These are phyloP conservation scores for Penicillium argentinense DNA, from an alignment of 495 filamentous ascomycete genomes.

Conservation along the genomic window DNA sequence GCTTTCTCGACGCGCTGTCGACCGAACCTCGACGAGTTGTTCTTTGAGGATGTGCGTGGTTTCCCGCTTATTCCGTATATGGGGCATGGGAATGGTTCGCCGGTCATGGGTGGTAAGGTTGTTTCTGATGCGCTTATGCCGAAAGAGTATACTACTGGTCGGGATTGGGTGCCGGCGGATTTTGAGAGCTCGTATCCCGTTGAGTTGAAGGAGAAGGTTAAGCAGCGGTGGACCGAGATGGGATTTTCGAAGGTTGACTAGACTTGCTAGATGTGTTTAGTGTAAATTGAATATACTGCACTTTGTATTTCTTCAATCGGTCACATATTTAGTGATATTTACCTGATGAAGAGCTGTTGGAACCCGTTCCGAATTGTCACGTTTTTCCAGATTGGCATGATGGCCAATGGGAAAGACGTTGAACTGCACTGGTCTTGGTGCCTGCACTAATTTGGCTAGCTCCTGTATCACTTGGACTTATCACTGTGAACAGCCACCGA, in stretches of 20 bases:
- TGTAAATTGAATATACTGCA: too few species aligned
- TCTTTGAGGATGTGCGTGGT: conserved; percentile 39
- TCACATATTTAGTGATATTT: too few species aligned
- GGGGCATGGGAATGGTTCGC: conserved; percentile 29
- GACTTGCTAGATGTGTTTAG: not conserved
- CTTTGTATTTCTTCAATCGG: too few species aligned
- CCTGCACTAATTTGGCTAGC: too few species aligned
- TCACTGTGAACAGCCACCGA: too few species aligned
- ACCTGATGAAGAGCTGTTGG: too few species aligned
- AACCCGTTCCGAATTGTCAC: too few species aligned
- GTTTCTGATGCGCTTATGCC: conserved; percentile 41
- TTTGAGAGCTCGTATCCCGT: conserved; percentile 37
- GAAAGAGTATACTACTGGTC: conserved; percentile 32
- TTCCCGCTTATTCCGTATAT: conserved; percentile 44
- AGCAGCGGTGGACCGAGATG: conserved; percentile 32
- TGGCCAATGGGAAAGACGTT: too few species aligned
- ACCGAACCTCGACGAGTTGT: conserved; percentile 34
- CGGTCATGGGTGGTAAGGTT: conserved; percentile 35
- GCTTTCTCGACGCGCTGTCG: conserved; percentile 42
- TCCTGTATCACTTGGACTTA: too few species aligned
- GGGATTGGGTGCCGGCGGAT: conserved; percentile 32
- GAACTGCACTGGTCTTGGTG: too few species aligned
- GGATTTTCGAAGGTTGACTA: conserved; percentile 29
- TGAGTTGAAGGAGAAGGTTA: conserved; percentile 34
- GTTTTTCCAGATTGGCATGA: too few species aligned